Conservation (phyloP, 2,329 filamentous ascomycete genomes). For the Phialocephala subalpina region DNA sequence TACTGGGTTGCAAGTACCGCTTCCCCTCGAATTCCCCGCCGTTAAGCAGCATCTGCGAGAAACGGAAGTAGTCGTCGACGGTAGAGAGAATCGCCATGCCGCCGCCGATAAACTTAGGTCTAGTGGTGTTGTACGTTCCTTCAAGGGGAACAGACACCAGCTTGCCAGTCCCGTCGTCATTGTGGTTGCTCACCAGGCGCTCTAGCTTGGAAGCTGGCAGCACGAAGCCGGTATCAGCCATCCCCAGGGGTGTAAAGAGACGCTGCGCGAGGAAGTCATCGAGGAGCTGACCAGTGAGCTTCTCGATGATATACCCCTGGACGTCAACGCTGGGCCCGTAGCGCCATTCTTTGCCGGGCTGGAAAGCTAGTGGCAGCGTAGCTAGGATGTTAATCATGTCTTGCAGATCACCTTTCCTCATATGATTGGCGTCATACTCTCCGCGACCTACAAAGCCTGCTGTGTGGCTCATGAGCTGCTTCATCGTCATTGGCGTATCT, state of each 20-base stretch:
- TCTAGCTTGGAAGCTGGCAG: slow-evolving; percentile 15
- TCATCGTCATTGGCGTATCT: slow-evolving; percentile 20
- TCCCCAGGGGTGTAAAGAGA: slow-evolving; percentile 19
- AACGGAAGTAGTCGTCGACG: slow-evolving; percentile 20
- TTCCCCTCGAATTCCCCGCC: slow-evolving; percentile 23
- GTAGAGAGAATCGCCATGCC: slow-evolving; percentile 21
- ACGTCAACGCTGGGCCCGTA: slow-evolving; percentile 23
- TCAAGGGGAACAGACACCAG: slow-evolving; percentile 13
- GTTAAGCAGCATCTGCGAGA: slow-evolving; percentile 24
- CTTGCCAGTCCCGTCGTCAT: slow-evolving; percentile 19
- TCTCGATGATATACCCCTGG: slow-evolving; percentile 21
- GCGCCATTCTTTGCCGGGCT: slow-evolving; percentile 19
- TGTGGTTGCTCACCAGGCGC: slow-evolving; percentile 21
- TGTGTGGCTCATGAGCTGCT: slow-evolving; percentile 25
- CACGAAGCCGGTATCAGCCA: slow-evolving; percentile 24
- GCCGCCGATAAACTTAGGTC: slow-evolving; percentile 22
- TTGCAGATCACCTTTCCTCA: slow-evolving; percentile 18
- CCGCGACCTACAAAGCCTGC: slow-evolving; percentile 16
- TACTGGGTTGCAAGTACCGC: slow-evolving; percentile 19
- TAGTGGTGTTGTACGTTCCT: slow-evolving; percentile 17
- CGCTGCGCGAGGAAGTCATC: slow-evolving; percentile 17
- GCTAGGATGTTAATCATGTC: slow-evolving; percentile 20
- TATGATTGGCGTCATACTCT: slow-evolving; percentile 13
- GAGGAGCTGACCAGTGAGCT: slow-evolving; percentile 17
- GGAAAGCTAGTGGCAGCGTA: slow-evolving; percentile 16